Evolutionary conservation across 1,139 yeast species (phyloP).

Genomic region (Yamadazyma aaseri): DNA sequence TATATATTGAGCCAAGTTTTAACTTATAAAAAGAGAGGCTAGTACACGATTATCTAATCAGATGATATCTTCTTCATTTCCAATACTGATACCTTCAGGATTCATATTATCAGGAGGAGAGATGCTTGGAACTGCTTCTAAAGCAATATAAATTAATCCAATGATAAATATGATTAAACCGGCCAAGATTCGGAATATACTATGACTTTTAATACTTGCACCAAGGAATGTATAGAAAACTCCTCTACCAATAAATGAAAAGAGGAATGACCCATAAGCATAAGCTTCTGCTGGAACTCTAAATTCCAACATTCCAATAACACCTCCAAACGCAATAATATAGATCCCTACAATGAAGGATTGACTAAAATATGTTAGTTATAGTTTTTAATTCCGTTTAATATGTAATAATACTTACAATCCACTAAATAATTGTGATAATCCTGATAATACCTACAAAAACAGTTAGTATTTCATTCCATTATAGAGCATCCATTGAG

Average conservation of each 20-base stretch:
- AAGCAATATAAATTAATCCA: slow-evolving; percentile 57
- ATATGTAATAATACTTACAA: slow-evolving; percentile 40
- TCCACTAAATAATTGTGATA: slow-evolving; percentile 58
- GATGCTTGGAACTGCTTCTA: slow-evolving; percentile 70
- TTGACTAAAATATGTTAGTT: slow-evolving; percentile 28
- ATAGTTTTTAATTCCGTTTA: background rate
- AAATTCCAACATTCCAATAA: slow-evolving; percentile 60
- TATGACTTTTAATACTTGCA: slow-evolving; percentile 58
- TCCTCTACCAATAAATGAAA: slow-evolving; percentile 85
- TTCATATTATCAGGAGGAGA: slow-evolving; percentile 76
- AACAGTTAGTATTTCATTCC: slow-evolving; percentile 2
- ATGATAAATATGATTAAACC: slow-evolving; percentile 54
- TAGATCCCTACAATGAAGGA: slow-evolving; percentile 56
- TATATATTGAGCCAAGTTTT: too few relatives aligned
- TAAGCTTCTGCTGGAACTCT: slow-evolving; percentile 65
- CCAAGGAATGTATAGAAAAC: slow-evolving; percentile 68
- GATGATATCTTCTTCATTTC: slow-evolving; percentile 44
- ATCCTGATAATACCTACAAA: slow-evolving; percentile 49
- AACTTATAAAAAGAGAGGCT: too few relatives aligned
- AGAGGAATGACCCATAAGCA: slow-evolving; percentile 74
- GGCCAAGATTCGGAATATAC: slow-evolving; percentile 53
- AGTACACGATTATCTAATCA: too few relatives aligned
- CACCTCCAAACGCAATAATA: slow-evolving; percentile 54
- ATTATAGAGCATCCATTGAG: too few relatives aligned
- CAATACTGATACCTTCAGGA: slow-evolving; percentile 49